These are phyloP conservation scores for Citrus sp. DNA, from an alignment of 345 rosid genomes.

Conservation along the genomic window DNA sequence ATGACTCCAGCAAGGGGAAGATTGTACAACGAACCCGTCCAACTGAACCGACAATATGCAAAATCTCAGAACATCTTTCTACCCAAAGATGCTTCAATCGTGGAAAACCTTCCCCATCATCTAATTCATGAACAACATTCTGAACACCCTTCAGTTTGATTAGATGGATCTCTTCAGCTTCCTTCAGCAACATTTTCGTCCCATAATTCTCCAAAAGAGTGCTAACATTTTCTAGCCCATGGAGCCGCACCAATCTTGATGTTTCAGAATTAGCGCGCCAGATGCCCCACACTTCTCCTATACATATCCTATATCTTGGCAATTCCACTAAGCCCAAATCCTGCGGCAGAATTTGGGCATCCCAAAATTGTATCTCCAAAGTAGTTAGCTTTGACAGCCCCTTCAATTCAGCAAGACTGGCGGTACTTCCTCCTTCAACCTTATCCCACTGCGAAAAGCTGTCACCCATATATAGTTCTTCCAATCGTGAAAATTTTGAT, in stretches of 20 bases:
- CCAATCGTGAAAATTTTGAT: neutral
- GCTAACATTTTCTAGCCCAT: neutral
- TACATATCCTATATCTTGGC: neutral
- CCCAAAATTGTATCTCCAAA: neutral
- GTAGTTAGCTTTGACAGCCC: neutral
- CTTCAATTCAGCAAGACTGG: constrained; percentile 22
- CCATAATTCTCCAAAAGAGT: neutral
- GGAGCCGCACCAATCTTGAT: neutral
- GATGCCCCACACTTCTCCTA: accelerated
- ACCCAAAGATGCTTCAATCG: constrained; percentile 15
- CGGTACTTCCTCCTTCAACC: constrained; percentile 1
- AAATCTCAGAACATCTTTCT: neutral
- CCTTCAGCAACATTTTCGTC: neutral
- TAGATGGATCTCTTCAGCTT: constrained; percentile 12
- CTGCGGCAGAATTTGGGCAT: neutral
- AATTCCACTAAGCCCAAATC: neutral
- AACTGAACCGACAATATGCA: neutral
- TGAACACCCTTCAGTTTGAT: neutral
- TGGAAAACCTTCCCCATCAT: constrained; percentile 9
- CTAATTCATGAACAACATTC: neutral
- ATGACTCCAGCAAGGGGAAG: constrained; percentile 8
- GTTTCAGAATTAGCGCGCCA: neutral
- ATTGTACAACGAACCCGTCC: neutral
- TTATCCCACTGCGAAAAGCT: neutral
- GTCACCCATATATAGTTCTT: neutral